Base-by-base conservation (phyloP, 2,329 filamentous ascomycete species). In the Apiospora pterosperma region DNA sequence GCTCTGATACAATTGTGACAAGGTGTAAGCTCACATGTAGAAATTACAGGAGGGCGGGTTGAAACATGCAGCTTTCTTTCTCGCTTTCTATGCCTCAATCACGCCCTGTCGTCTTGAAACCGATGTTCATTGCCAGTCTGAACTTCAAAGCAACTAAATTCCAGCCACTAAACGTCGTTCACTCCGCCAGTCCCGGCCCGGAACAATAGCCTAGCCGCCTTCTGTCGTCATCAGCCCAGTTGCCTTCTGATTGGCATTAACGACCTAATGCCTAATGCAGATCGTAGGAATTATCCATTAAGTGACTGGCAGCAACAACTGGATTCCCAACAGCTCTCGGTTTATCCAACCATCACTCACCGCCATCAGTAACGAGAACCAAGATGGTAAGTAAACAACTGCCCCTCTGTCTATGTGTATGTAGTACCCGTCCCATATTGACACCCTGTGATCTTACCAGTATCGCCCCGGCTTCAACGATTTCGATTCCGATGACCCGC, bases 401-500 rank as follows among this genome's bases (percentile, higher is more conserved):
- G 28, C 58, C 58, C 58, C 31, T 52, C 25, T 31, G 44, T n/a
- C 44, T 6, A 52, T n/a, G 14, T 31, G 2, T 10, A 4, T 10
- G 5, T 10, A 34, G 28, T 10, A n/a, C 25, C 8, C 34, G 19
- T 6, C 16, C 28, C 2, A 55, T 55, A n/a, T 10, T 55, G 8
- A 55, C 28, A 55, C 48, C n/a, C 44, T 21, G 10, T 36, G 4
- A 3, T 12, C n/a, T 3, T 7, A 25, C 25, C 10, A 81, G 76
- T 76, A 68, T 63, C 72, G 74, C 66, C 75, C 80, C 36, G 77
- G 77, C 64, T 79, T 78, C 65, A 76, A 76, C 61, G 79, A 76
- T 59, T 82, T 80, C 69, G 81, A 84, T 70, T 78, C 81, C 65
- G 76, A 75, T 66, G 81, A 84, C 69, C 79, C 82, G n/a, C 77